phyloP scores from a whole-genome alignment of 257 asterid species.

The Nicotiana obtusifolia region DNA sequence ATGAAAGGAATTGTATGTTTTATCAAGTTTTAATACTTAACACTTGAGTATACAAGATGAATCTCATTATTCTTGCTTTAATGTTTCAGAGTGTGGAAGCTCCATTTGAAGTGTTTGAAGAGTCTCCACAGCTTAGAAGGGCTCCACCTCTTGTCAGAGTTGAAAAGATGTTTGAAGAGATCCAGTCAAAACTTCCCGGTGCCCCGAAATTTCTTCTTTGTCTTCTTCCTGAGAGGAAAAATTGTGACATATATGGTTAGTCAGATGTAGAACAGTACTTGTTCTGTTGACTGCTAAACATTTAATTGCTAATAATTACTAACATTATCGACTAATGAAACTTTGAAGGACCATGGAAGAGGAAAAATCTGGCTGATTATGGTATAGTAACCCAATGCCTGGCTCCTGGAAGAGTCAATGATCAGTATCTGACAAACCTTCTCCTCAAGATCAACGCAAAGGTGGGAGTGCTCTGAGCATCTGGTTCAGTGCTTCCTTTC shows the following conservation, averaged over 20 bases:
- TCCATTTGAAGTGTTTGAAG: constrained; percentile 67
- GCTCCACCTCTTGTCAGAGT: constrained; percentile 71
- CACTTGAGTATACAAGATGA: constrained; percentile 1
- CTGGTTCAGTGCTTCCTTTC: not conserved
- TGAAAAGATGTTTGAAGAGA: constrained; percentile 66
- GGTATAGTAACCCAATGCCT: constrained; percentile 86
- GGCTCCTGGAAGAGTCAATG: constrained; percentile 63
- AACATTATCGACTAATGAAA: not conserved
- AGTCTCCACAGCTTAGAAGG: constrained; percentile 51
- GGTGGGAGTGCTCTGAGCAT: constrained; percentile 31
- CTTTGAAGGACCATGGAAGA: constrained; percentile 81
- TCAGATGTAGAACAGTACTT: constrained; percentile 10
- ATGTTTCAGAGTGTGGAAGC: constrained; percentile 47
- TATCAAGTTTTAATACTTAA: constrained; percentile 12
- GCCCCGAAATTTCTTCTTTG: constrained; percentile 76
- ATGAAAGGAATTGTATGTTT: constrained; percentile 75
- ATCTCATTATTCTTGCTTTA: not conserved
- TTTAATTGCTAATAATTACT: not conserved
- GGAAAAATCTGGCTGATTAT: constrained; percentile 62
- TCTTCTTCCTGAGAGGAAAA: constrained; percentile 76
- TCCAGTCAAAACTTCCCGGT: constrained; percentile 64
- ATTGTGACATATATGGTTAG: constrained; percentile 76
- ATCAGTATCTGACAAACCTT: constrained; percentile 74
- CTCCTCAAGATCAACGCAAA: constrained; percentile 81
- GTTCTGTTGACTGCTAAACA: not conserved